Evolutionary conservation across 805 yeast genomes (phyloP).

Genomic region (Metschnikowia reukaufii): DNA sequence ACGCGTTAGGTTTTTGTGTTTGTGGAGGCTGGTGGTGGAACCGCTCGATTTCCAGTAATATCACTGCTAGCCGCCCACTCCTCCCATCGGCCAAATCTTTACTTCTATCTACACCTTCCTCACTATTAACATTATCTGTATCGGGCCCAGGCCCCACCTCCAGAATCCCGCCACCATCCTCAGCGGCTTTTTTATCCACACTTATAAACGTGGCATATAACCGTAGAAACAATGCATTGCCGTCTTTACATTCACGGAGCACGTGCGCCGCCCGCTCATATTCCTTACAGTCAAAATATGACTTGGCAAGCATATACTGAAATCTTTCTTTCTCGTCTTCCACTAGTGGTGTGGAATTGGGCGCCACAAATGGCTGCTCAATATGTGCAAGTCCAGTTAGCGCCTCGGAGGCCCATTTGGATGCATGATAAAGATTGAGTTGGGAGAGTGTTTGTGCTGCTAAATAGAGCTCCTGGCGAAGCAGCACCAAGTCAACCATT

Average conservation of each 20-base stretch:
- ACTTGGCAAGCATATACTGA: slow-evolving; percentile 58
- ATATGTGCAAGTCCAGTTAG: slow-evolving; percentile 52
- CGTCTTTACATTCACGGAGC: slow-evolving; percentile 51
- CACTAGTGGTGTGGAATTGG: slow-evolving; percentile 14
- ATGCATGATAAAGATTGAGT: slow-evolving; percentile 63
- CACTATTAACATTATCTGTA: background rate
- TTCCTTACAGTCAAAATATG: slow-evolving; percentile 80
- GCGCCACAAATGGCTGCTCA: slow-evolving; percentile 17
- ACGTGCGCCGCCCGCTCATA: slow-evolving; percentile 72
- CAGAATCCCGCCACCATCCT: slow-evolving; percentile 68
- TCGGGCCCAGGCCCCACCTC: slow-evolving; percentile 26
- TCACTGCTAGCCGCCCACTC: slow-evolving; percentile 32
- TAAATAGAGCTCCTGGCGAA: slow-evolving; percentile 27
- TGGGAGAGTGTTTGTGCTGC: slow-evolving; percentile 46
- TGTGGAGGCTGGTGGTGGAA: slow-evolving; percentile 19
- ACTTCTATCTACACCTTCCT: slow-evolving; percentile 4
- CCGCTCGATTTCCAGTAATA: slow-evolving; percentile 42
- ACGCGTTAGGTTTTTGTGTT: slow-evolving; percentile 46
- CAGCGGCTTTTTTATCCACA: slow-evolving; percentile 75
- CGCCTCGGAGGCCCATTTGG: slow-evolving; percentile 87
- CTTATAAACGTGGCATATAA: slow-evolving; percentile 70
- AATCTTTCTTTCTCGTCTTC: slow-evolving; percentile 44
- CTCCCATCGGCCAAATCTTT: slow-evolving; percentile 24
- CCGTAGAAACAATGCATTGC: slow-evolving; percentile 58
- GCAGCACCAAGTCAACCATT: slow-evolving; percentile 10